Conservation (phyloP, 768 basidiomycete genomes). For the Boletus rubroflammeus region DNA sequence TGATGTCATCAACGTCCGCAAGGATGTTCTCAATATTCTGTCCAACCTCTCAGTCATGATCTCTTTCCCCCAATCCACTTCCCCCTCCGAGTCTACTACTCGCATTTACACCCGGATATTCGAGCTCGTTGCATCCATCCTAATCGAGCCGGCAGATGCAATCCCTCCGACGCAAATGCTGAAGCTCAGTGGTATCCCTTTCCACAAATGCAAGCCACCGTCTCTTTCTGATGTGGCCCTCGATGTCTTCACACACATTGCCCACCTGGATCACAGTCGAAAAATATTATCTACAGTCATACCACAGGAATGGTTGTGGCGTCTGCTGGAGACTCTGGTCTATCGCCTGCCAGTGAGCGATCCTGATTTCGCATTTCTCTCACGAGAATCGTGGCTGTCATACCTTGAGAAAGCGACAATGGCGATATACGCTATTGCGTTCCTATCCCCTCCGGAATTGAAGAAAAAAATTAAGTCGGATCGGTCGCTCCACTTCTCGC, state of each 20-base stretch:
- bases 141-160: slow-evolving; percentile 66
- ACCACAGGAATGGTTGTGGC: slow-evolving; percentile 53
- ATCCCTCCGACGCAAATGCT: slow-evolving; percentile 58
- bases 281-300: slow-evolving; percentile 62
- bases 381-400: slow-evolving; percentile 66
- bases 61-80: slow-evolving; percentile 40
- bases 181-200: slow-evolving; percentile 47
- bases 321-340: slow-evolving; percentile 66
- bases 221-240: slow-evolving; percentile 70
- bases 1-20: slow-evolving; percentile 71
- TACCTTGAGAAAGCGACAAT: slow-evolving; percentile 78
- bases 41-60: slow-evolving; percentile 55
- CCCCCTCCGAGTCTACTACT: slow-evolving; percentile 39
- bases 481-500: slow-evolving; percentile 61
- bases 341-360: slow-evolving; percentile 81
- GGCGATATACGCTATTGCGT: slow-evolving; percentile 83
- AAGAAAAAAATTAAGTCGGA: slow-evolving; percentile 69
- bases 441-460: slow-evolving; percentile 71
- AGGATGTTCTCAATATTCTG: slow-evolving; percentile 72
- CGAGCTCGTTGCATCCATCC: slow-evolving; percentile 67
- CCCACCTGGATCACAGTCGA: slow-evolving; percentile 75
- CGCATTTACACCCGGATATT: slow-evolving; percentile 58
- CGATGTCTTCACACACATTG: slow-evolving; percentile 78
- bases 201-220: slow-evolving; percentile 50
- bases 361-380: slow-evolving; percentile 64